Base-by-base conservation (phyloP, 768 basidiomycete genomes). In the Dioszegia hungarica region DNA sequence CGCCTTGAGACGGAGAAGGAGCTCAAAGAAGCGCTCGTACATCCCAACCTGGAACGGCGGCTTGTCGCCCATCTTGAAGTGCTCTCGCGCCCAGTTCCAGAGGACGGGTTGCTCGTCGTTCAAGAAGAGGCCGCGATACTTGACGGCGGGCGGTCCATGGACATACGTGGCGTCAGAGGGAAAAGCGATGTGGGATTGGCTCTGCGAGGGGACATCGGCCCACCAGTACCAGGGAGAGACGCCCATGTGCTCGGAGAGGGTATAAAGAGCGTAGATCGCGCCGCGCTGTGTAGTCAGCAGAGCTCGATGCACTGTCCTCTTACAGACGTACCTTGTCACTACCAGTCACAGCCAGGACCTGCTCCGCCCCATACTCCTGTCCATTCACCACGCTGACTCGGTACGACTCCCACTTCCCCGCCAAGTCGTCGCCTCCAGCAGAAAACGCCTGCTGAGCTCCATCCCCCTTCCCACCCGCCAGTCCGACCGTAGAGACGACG, bases 81-180 rank as follows among this genome's bases (percentile, higher is more conserved):
- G 84, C 60, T 83, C 82, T 61, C 80, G 77, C 14, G 85, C 86
- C 87, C 87, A 89, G 61, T 81, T 83, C 61, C 84, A 83, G 39
- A 87, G 69, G 25, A 83, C 82, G 6, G 87, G 87, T 66, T 86
- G 85, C 70, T 89, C 87, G 63, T 89, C 86, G 70, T 89, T 89
- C 57, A 89, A 74, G 78, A 89, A 75, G 37, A 87, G 81, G 15
- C 83, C 87, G 29, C 86, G 82, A 63, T 85, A 87, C 66, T 86
- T 83, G 54, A 88, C 85, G 11, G 82, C 83, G 2, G 86, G 86
- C 17, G 79, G 67, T 37, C 84, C 85, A 73, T 87, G 85, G 6
- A 75, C 55, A 56, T 78, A 79, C 0, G 75, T 31, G 8, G 54
- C 38, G 47, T 59, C 80, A 60, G 80, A 82, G 27, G 22, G n/a